A percentile compares a stretch with the other conserved stretches of the same genome.
phyloP scores from a whole-genome alignment of 2,329 filamentous ascomycete species.

The Fusarium nygamai region DNA sequence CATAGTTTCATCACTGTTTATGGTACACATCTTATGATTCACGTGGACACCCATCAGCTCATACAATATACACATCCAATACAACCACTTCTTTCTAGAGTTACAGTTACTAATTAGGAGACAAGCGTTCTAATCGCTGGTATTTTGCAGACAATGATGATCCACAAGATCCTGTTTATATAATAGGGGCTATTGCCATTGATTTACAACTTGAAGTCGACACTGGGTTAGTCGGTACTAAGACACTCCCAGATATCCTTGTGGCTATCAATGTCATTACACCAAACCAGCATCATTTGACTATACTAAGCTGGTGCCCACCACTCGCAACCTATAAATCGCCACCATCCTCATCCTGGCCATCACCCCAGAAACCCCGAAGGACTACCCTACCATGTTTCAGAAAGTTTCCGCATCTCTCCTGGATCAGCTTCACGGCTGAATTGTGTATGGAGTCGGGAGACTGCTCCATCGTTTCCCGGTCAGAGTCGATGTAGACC shows the following conservation, averaged over 20 bases:
- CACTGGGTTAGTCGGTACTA: accelerated
- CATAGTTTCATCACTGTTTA: neutral
- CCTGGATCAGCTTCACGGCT: neutral
- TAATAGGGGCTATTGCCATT: neutral
- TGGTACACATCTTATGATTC: neutral
- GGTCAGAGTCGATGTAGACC: neutral
- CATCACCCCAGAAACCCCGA: neutral
- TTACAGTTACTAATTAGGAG: too few species aligned
- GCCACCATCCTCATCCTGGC: neutral
- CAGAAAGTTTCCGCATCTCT: neutral
- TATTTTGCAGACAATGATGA: neutral
- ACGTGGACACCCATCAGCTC: too few species aligned
- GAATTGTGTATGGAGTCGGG: neutral
- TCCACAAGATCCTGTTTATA: neutral
- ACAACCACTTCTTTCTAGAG: neutral
- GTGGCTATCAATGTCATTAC: too few species aligned
- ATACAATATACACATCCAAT: neutral
- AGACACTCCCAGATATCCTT: neutral
- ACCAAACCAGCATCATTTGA: neutral
- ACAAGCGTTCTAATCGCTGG: neutral
- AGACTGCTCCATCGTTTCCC: neutral
- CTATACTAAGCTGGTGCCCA: too few species aligned
- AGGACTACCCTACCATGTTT: neutral
- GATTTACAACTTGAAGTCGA: neutral
- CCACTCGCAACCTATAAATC: neutral